Evolutionary conservation across 805 yeast genomes (phyloP).

Genomic region (Grigorovia jiainica): DNA sequence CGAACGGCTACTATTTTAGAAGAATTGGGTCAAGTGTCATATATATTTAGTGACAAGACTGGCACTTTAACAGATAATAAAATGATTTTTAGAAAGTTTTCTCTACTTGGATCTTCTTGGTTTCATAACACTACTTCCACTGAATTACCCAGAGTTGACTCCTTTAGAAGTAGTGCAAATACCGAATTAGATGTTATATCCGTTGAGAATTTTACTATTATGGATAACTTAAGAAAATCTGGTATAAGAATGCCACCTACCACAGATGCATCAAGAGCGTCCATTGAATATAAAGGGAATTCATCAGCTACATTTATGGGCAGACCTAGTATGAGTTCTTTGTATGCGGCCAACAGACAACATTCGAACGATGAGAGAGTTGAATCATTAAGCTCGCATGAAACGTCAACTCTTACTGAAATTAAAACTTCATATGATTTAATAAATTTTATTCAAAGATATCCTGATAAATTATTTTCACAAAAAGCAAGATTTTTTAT

Average conservation of each 20-base stretch:
- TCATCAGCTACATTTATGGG: conserved; percentile 37
- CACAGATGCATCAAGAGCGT: conserved; percentile 16
- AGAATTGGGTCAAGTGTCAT: conserved; percentile 93
- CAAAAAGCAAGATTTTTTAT: conserved; percentile 70
- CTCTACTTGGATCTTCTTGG: conserved; percentile 87
- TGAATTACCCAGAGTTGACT: background rate
- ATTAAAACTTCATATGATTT: conserved; percentile 55
- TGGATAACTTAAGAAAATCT: conserved; percentile 7
- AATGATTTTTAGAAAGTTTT: conserved; percentile 84
- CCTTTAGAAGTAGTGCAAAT: background rate
- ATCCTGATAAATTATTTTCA: conserved; percentile 65
- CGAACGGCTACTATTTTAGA: conserved; percentile 92
- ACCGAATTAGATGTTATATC: conserved; percentile 19
- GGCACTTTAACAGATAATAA: conserved; percentile 93
- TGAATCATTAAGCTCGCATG: background rate
- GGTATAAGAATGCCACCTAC: background rate
- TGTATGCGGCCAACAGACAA: conserved; percentile 8
- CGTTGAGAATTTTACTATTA: conserved; percentile 12
- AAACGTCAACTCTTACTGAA: conserved; percentile 14
- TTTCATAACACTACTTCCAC: conserved; percentile 54
- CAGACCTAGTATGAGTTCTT: conserved; percentile 50
- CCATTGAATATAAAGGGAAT: conserved; percentile 35
- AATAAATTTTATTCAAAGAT: conserved; percentile 55
- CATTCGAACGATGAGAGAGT: background rate
- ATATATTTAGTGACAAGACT: conserved; percentile 90